phyloP scores from a whole-genome alignment of 495 filamentous ascomycete species.

The Penicillium dipodomyicola region DNA sequence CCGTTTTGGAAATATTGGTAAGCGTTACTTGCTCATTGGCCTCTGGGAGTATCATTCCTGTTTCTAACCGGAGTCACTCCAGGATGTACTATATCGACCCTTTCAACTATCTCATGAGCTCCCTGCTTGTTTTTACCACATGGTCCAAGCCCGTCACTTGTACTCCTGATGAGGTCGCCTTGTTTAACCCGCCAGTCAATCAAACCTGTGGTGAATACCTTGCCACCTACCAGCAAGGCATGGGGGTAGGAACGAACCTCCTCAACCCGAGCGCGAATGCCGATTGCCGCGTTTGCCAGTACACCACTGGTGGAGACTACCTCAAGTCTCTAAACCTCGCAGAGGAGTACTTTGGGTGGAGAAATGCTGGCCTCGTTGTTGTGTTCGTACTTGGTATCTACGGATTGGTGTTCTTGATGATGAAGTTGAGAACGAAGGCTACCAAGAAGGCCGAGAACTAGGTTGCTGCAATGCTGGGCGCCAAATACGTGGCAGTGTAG shows the following conservation, averaged over 20 bases:
- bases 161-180: conserved; percentile 51
- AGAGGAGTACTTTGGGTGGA: conserved; percentile 41
- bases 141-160: conserved; percentile 51
- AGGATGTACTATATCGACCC: conserved; percentile 69
- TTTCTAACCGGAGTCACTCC: background rate
- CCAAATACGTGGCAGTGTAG: no score
- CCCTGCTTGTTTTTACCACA: conserved; percentile 51
- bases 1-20: conserved; percentile 60
- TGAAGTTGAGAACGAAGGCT: no score
- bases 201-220: conserved; percentile 57
- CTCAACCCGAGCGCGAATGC: conserved; percentile 35
- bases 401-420: conserved; percentile 37
- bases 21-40: background rate
- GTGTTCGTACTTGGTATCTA: conserved; percentile 37
- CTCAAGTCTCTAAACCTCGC: conserved; percentile 34
- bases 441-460: no score
- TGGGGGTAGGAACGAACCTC: conserved; percentile 50
- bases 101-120: conserved; percentile 63
- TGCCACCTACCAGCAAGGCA: conserved; percentile 39
- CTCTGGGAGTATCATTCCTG: no score
- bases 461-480: no score
- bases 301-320: conserved; percentile 35
- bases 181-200: conserved; percentile 49
- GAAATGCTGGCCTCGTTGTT: conserved; percentile 39
- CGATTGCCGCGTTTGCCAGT: conserved; percentile 57